Evolutionary conservation across 345 rosid species (phyloP).

Genomic region (Odontarrhena argentea): DNA sequence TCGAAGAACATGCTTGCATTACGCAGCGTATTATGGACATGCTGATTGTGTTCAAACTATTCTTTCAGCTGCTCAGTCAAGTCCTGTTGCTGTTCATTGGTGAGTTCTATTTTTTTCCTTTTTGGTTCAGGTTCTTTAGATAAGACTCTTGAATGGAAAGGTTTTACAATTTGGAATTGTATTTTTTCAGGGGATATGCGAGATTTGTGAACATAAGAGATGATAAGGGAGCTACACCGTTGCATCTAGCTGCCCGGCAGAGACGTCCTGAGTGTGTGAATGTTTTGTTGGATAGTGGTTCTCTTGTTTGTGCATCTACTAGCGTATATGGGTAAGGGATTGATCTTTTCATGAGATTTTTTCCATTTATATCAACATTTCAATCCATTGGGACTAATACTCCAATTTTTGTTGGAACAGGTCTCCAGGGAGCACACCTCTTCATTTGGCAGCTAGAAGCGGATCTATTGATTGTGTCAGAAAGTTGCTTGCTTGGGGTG

Average conservation of each 20-base stretch:
- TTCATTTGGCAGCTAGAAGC: slow-evolving; percentile 97
- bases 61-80: slow-evolving; percentile 78
- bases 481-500: slow-evolving; percentile 93
- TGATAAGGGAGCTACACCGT: slow-evolving; percentile 86
- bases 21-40: slow-evolving; percentile 92
- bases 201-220: slow-evolving; percentile 95
- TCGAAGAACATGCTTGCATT: slow-evolving; percentile 93
- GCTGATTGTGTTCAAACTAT: slow-evolving; percentile 78
- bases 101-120: slow-evolving; percentile 23
- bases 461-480: slow-evolving; percentile 96
- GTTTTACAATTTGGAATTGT: slow-evolving; percentile 6
- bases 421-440: slow-evolving; percentile 91
- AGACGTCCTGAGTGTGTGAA: slow-evolving; percentile 85
- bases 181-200: slow-evolving; percentile 75
- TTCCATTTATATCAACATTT: not conserved
- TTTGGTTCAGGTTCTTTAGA: slow-evolving; percentile 1
- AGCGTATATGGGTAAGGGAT: slow-evolving; percentile 79
- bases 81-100: slow-evolving; percentile 87
- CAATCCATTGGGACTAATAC: not conserved
- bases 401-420: slow-evolving; percentile 49
- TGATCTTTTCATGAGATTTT: not conserved
- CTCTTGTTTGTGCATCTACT: slow-evolving; percentile 93
- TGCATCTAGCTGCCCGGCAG: slow-evolving; percentile 95
- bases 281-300: slow-evolving; percentile 79
- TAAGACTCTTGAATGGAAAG: not conserved